Percentiles rank a stretch among this genome's conserved stretches.
Evolutionary conservation across 2,329 filamentous ascomycete species (phyloP).

Genomic region (Herpotrichia juniperi): DNA sequence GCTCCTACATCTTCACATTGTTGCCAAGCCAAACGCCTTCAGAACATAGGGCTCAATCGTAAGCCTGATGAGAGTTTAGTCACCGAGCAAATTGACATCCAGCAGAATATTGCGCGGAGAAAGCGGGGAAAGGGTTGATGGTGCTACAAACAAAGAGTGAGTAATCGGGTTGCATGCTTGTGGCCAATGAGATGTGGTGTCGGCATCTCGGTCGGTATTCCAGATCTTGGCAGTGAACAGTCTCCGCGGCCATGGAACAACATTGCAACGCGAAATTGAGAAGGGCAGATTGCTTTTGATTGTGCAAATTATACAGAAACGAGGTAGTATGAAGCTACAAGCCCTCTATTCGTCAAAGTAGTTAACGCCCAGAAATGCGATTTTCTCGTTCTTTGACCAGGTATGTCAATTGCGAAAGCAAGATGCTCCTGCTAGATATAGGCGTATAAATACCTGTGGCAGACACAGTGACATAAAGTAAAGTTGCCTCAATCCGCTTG

Average conservation of each 20-base stretch:
- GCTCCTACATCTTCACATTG: background rate
- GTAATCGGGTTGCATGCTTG: background rate
- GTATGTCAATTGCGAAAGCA: too few species aligned
- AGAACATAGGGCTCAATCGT: background rate
- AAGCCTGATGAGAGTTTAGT: background rate
- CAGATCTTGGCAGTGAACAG: background rate
- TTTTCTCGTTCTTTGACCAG: too few species aligned
- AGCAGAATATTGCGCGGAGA: background rate
- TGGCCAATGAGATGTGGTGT: conserved; percentile 1
- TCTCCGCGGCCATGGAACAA: background rate
- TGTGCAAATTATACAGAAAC: background rate
- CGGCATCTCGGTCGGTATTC: conserved; percentile 15
- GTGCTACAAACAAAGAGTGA: conserved; percentile 3
- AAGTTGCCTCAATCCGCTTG: too few species aligned
- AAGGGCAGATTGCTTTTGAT: background rate
- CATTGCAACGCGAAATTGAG: too few species aligned
- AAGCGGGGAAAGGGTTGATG: background rate
- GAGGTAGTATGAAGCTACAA: background rate
- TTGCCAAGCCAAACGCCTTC: background rate
- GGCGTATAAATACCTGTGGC: too few species aligned
- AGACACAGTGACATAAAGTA: too few species aligned
- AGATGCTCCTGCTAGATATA: too few species aligned
- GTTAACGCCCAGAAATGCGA: background rate
- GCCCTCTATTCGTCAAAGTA: background rate
- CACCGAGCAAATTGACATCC: background rate